Base-by-base conservation (phyloP, 768 basidiomycete genomes). In the Suillus tomentosus region DNA sequence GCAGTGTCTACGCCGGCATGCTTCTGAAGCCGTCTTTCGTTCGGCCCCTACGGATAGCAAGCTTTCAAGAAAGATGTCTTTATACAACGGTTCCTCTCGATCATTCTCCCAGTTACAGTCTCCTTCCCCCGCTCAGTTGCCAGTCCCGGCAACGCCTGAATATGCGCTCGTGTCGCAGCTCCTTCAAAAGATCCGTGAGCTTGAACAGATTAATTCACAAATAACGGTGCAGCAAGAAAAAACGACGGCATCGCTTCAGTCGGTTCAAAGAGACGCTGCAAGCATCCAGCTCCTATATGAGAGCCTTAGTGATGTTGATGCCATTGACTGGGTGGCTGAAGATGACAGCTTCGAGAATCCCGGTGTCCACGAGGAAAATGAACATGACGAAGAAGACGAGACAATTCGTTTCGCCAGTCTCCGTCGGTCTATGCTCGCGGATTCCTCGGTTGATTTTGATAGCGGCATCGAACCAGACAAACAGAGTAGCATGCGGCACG, bases 231-330 rank as follows among this genome's bases (percentile, higher is more conserved):
- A 90, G 66, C 92, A 94, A 71, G 74, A 73, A 1, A 82, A 84
- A 68, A 92, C 91, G 0, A 76, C 82, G 6, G 78, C 78, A 45
- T 86, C 87, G 64, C 78, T 93, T 34, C 82, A 83, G n/a, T 83
- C 83, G 5, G 89, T 91, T 11, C 89, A 91, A 67, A 81, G 84
- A 64, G 90, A 93, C 68, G 87, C 88, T 2, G 84, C 90, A 55
- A 84, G 83, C 61, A 91, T 94, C 66, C 81, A 82, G 54, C 84
- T 84, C 62, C 82, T 86, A 7, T 94, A 92, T 66, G 90, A 91
- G 65, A 86, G 79, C 62, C 80, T 93, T 43, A 82, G 82, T 27
- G 86, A 87, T 53, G 82, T 80, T 14, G 81, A 81, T 59, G 79
- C 81, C 40, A 75, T 70, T 19, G 71, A 77, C 54, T 76, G 76